phyloP scores from a whole-genome alignment of 2,329 filamentous ascomycete species.

The Claviceps monticola region DNA sequence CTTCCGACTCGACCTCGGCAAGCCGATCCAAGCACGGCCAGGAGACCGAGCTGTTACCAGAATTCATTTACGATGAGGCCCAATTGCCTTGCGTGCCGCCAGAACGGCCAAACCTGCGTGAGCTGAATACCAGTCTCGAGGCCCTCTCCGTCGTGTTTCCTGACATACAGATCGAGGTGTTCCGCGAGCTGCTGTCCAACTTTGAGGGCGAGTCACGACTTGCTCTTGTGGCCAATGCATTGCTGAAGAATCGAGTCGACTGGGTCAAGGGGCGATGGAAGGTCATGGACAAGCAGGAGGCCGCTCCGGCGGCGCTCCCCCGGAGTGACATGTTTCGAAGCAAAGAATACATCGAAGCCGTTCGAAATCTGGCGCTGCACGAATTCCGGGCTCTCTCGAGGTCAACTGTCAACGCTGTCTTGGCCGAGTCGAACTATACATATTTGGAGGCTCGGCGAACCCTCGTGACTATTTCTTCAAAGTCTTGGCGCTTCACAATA shows the following conservation, averaged over 20 bases:
- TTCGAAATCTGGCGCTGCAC: slow-evolving; percentile 51
- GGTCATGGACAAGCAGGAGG: slow-evolving; percentile 24
- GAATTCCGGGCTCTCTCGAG: slow-evolving; percentile 65
- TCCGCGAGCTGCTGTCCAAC: slow-evolving; percentile 64
- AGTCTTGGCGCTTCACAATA: slow-evolving; percentile 66
- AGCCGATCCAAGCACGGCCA: slow-evolving; percentile 17
- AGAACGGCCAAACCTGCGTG: slow-evolving; percentile 48
- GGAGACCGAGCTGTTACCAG: slow-evolving; percentile 18
- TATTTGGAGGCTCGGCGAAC: slow-evolving; percentile 60
- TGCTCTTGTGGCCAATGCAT: slow-evolving; percentile 61
- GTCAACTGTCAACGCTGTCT: slow-evolving; percentile 62
- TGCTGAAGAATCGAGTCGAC: slow-evolving; percentile 56
- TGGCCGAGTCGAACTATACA: slow-evolving; percentile 69
- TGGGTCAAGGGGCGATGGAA: slow-evolving; percentile 59
- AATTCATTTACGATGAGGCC: slow-evolving; percentile 41
- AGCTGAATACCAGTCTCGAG: slow-evolving; percentile 56
- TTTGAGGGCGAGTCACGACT: slow-evolving; percentile 66
- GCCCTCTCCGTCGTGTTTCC: slow-evolving; percentile 62
- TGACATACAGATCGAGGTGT: slow-evolving; percentile 68
- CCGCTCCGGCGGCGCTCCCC: slow-evolving; percentile 28
- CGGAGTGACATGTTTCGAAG: slow-evolving; percentile 54
- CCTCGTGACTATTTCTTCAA: slow-evolving; percentile 53
- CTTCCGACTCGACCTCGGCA: slow-evolving; percentile 24
- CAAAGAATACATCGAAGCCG: slow-evolving; percentile 52
- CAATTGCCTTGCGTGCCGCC: slow-evolving; percentile 34